Conservation (phyloP, 1,284 basidiomycete genomes). For the Marasmius tenuissimus region DNA sequence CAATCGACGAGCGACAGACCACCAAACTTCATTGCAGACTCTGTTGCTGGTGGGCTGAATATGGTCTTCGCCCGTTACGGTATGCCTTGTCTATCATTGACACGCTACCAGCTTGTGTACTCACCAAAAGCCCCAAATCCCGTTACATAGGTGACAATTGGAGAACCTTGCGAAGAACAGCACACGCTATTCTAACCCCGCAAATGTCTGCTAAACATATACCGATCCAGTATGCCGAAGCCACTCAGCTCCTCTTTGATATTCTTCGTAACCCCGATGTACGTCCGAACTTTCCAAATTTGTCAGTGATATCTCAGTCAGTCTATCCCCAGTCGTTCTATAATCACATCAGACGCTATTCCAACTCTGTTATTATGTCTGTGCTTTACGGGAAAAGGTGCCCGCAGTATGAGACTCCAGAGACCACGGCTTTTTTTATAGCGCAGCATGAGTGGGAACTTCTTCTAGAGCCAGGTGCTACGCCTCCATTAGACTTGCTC, state of each 20-base stretch:
- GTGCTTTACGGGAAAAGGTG: constrained; percentile 29
- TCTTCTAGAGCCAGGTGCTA: constrained; percentile 28
- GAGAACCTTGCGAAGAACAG: constrained; percentile 24
- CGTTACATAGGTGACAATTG: constrained; percentile 23
- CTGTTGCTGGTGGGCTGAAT: constrained; percentile 14
- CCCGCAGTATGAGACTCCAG: constrained; percentile 22
- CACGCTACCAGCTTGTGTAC: no score
- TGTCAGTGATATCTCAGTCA: not conserved
- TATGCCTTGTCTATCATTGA: not conserved
- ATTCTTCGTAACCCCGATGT: constrained; percentile 27
- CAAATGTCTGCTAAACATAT: constrained; percentile 24
- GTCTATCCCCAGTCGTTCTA: constrained; percentile 22
- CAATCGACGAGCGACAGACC: constrained; percentile 12
- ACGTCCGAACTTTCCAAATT: not conserved
- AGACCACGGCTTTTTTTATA: constrained; percentile 25
- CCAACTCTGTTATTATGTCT: constrained; percentile 28
- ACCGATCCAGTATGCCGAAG: constrained; percentile 28
- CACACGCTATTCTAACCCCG: constrained; percentile 26
- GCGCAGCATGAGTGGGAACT: constrained; percentile 24
- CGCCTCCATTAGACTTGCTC: constrained; percentile 33
- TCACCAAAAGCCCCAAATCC: not conserved
- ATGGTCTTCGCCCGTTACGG: constrained; percentile 13
- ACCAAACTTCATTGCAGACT: constrained; percentile 8
- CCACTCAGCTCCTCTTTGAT: constrained; percentile 31
- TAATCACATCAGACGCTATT: constrained; percentile 25